Percentiles rank a stretch among this genome's conserved stretches.
Evolutionary conservation across 345 rosid genomes (phyloP).

Genomic region (Barbarea vulgaris): DNA sequence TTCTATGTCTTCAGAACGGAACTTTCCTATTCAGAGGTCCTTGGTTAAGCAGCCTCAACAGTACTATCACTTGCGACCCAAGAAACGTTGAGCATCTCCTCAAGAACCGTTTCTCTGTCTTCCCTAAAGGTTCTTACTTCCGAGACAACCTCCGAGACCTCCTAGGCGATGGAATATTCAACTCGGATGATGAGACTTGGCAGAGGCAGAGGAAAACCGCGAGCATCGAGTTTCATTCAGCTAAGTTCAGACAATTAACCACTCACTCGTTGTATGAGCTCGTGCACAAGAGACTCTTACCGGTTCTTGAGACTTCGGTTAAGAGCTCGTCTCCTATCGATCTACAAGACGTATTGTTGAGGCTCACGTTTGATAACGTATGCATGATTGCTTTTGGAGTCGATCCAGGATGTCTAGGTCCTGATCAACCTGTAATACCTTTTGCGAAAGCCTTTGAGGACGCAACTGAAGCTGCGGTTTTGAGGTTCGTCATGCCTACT

Average conservation of each 20-base stretch:
- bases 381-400: conserved; percentile 96
- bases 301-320: conserved; percentile 62
- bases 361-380: conserved; percentile 89
- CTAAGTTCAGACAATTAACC: conserved; percentile 74
- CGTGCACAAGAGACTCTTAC: conserved; percentile 73
- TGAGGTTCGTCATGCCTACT: conserved; percentile 78
- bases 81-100: conserved; percentile 86
- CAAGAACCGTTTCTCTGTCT: conserved; percentile 78
- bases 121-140: conserved; percentile 83
- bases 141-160: conserved; percentile 73
- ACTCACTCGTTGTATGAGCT: conserved; percentile 68
- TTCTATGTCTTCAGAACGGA: conserved; percentile 63
- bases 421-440: conserved; percentile 64
- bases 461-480: conserved; percentile 73
- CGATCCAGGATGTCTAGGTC: conserved; percentile 82
- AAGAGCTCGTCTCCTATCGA: conserved; percentile 51
- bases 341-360: conserved; percentile 74
- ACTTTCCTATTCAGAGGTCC: conserved; percentile 85
- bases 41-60: conserved; percentile 73
- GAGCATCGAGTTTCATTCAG: conserved; percentile 91
- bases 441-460: conserved; percentile 92
- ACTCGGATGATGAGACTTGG: conserved; percentile 87
- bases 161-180: conserved; percentile 88
- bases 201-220: conserved; percentile 83
- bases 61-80: conserved; percentile 82